Evolutionary conservation across 768 basidiomycete species (phyloP), one percentile per base, ranked within the genome.

Genomic region (Tylopilus vinaceipallidus): DNA sequence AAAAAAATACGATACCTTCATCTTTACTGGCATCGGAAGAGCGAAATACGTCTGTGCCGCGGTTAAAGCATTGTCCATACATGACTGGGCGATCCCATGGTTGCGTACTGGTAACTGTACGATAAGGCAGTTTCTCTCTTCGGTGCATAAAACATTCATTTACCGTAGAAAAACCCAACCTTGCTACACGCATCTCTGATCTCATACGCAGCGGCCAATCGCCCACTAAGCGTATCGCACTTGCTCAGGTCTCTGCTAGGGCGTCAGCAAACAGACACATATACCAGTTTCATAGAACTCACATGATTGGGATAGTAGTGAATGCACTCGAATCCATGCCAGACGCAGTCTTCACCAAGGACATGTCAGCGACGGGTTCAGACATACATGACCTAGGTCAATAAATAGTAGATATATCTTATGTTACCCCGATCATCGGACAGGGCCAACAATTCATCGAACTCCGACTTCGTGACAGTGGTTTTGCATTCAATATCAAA

Each of bases 101-200:
- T 91, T 90, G 60, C 72, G 78, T n/a, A 90, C 87, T 92, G 17
- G 10, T 22, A 42, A 30, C 16, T n/a, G 16, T 17, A 8, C 9
- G 20, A 43, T 27, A 24, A 33, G 33, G 40, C n/a, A 14, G 3
- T n/a, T 13, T 23, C 36, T 27, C 17, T 26, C 20, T 17, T 26
- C 17, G 34, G 34, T 19, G 22, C 27, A 8, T 23, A 50, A 9
- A 35, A 46, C 3, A 6, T 20, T 27, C 14, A 8, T 71, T 17
- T 54, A 87, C 86, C 79, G 59, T 93, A 94, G 65, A 94, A 88
- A 64, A 95, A 93, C 1, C 91, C 91, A 6, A 89, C 88, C 44
- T 80, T 76, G 47, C 89, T 82, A 56, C 88, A 91, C 0, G 91
- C 91, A 55, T 87, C 76, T 45, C 85, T 75, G 36, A 94, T 77